These are phyloP conservation scores for Hypomyces perniciosus DNA, from an alignment of 2,329 filamentous ascomycete genomes.

Conservation along the genomic window DNA sequence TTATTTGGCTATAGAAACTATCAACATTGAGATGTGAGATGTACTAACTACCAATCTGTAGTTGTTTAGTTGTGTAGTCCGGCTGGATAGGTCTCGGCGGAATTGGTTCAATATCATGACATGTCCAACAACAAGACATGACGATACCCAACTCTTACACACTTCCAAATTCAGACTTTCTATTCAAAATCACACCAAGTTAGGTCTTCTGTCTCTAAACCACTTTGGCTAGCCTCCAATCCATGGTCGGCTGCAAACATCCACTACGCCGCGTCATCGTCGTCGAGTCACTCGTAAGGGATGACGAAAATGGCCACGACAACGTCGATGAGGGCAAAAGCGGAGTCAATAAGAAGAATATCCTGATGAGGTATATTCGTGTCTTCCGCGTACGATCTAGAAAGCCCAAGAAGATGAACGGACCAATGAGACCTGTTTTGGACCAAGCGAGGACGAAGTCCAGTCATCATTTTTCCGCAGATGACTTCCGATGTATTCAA, in stretches of 20 bases:
- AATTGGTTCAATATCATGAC: no score
- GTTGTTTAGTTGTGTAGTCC: no score
- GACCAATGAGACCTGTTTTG: conserved; percentile 46
- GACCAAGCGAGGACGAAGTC: conserved; percentile 41
- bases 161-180: background rate
- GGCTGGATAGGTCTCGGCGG: no score
- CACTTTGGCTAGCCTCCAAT: conserved; percentile 16
- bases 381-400: conserved; percentile 35
- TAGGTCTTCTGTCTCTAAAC: background rate
- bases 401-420: conserved; percentile 46
- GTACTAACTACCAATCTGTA: no score
- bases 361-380: conserved; percentile 40
- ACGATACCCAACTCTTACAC: no score
- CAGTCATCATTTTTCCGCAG: conserved; percentile 39
- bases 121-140: no score
- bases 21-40: no score
- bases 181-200: background rate
- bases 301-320: conserved; percentile 20
- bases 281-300: conserved; percentile 22
- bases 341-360: conserved; percentile 45
- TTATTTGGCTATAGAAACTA: no score
- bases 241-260: conserved; percentile 23
- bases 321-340: conserved; percentile 34
- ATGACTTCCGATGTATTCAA: conserved; percentile 45
- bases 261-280: conserved; percentile 26